A percentile compares a stretch with the other conserved stretches of the same genome.
Evolutionary conservation across 2,329 filamentous ascomycete genomes (phyloP).

Genomic region (Aspergillus pseudoterreus): DNA sequence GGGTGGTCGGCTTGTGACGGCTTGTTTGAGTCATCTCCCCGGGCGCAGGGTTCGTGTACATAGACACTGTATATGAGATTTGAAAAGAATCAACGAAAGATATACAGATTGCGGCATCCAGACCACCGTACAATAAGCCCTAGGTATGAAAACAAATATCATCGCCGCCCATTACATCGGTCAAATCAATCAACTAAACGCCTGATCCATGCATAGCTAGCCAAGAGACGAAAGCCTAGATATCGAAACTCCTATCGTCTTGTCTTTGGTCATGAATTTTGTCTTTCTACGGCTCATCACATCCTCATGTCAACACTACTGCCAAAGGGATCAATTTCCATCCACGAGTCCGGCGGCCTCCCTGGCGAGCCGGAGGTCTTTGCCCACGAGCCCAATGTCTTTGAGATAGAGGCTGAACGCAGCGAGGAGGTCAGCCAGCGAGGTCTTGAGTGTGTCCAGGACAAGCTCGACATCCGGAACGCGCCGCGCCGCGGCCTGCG

Average conservation of each 20-base stretch:
- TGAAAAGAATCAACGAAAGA: not conserved
- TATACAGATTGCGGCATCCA: not conserved
- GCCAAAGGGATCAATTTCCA: conserved; percentile 5
- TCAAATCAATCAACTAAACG: conserved; percentile 10
- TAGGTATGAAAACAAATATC: no score
- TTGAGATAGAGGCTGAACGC: conserved; percentile 72
- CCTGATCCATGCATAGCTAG: conserved; percentile 24
- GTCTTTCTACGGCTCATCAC: no score
- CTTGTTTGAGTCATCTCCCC: not conserved
- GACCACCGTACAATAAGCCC: not conserved
- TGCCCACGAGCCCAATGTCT: conserved; percentile 65
- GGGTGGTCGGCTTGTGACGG: not conserved
- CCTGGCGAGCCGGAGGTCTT: conserved; percentile 70
- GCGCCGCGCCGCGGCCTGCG: conserved; percentile 33
- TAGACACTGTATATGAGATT: not conserved
- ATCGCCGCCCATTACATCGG: no score
- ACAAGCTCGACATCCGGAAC: conserved; percentile 68
- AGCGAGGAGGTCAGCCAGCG: conserved; percentile 62
- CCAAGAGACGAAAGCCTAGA: no score
- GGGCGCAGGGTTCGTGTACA: not conserved
- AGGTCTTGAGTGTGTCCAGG: conserved; percentile 59
- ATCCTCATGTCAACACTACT: no score
- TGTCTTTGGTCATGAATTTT: no score
- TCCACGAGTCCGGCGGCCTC: conserved; percentile 50
- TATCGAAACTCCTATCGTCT: no score